Evolutionary conservation across 169 alveolate species (phyloP).

Genomic region (Plasmodium vivax): DNA sequence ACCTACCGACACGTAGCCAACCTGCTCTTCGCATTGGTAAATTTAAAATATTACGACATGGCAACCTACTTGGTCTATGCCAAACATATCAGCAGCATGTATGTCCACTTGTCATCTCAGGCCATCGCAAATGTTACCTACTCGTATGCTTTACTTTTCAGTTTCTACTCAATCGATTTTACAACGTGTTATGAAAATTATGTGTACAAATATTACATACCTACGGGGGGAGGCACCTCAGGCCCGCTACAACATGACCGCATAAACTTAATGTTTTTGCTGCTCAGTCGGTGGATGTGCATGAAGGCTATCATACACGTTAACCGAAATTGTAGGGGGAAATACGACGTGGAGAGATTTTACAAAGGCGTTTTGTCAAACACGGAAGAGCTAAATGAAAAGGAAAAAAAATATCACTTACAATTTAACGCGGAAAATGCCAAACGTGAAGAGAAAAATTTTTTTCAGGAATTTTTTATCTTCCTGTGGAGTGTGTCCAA

Average conservation of each 20-base stretch:
- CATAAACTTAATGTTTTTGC: constrained; percentile 51
- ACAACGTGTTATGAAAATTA: constrained; percentile 39
- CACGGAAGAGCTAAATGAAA: constrained; percentile 27
- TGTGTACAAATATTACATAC: constrained; percentile 34
- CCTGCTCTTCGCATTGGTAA: constrained; percentile 42
- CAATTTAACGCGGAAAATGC: neutral
- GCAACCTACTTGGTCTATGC: constrained; percentile 32
- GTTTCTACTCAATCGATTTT: constrained; percentile 64
- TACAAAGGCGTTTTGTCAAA: constrained; percentile 42
- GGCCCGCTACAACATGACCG: neutral
- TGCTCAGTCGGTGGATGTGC: constrained; percentile 57
- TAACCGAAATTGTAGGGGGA: neutral
- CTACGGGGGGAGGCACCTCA: neutral
- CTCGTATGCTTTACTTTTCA: constrained; percentile 33
- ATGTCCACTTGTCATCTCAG: constrained; percentile 51
- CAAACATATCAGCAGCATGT: constrained; percentile 52
- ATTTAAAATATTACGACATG: constrained; percentile 60
- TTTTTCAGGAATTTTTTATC: constrained; percentile 60
- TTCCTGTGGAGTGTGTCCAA: constrained; percentile 66
- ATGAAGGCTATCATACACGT: neutral
- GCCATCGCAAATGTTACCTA: constrained; percentile 45
- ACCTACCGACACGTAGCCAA: constrained; percentile 62
- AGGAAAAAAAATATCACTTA: constrained; percentile 13
- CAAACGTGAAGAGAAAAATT: neutral
- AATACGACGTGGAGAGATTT: constrained; percentile 24